Evolutionary conservation across 75 land plant genomes (phyloP).

Genomic region (Cryptomeria japonica): DNA sequence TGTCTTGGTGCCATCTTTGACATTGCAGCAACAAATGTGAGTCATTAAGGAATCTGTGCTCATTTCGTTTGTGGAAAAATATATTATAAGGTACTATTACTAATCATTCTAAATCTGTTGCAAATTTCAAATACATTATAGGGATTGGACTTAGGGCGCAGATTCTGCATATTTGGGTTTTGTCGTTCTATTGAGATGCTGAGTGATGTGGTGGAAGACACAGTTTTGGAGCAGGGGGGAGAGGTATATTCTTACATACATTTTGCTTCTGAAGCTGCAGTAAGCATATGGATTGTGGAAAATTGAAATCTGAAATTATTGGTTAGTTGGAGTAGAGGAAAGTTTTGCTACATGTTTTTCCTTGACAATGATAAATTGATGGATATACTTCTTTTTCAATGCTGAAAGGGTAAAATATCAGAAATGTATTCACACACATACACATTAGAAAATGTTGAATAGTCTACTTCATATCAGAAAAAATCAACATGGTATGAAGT

Average conservation of each 20-base stretch:
- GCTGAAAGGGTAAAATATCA: not conserved
- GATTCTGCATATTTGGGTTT: conserved; percentile 92
- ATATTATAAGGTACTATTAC: conserved; percentile 3
- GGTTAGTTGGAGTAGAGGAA: not conserved
- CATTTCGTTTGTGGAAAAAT: conserved; percentile 7
- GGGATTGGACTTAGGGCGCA: conserved; percentile 91
- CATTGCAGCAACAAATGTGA: conserved; percentile 98
- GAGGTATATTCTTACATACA: conserved; percentile 47
- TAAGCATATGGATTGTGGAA: not conserved
- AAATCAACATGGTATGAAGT: not conserved
- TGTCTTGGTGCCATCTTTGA: conserved; percentile 96
- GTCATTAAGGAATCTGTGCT: conserved; percentile 12
- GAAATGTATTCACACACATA: not conserved
- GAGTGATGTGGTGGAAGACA: conserved; percentile 97
- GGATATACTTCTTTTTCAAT: not conserved
- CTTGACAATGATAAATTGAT: conserved; percentile 1
- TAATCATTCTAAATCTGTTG: not conserved
- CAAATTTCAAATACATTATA: conserved; percentile 14
- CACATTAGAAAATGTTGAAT: not conserved
- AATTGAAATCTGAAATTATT: not conserved
- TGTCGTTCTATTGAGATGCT: conserved; percentile 99
- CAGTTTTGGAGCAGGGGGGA: conserved; percentile 93
- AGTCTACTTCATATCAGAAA: not conserved
- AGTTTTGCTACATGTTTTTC: not conserved
- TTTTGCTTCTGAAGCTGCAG: not conserved